Evolutionary conservation across 441 rosid genomes (phyloP).

Genomic region (Metrosideros polymorpha): DNA sequence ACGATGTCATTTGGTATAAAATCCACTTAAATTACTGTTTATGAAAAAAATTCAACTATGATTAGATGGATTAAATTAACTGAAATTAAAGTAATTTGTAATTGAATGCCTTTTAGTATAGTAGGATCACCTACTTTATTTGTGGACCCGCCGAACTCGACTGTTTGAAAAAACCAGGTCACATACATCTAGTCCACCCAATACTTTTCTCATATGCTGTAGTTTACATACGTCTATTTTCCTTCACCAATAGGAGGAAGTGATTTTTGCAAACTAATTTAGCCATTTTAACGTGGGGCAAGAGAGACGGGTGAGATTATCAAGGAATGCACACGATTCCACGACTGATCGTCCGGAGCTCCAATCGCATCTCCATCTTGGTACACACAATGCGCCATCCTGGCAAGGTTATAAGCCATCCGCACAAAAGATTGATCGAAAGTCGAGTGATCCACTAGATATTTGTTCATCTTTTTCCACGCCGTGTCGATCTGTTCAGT

Average conservation of each 20-base stretch:
- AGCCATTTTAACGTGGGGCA: background rate
- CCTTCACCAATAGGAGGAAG: background rate
- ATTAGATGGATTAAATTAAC: background rate
- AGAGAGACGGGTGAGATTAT: slow-evolving; percentile 11
- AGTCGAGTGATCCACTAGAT: background rate
- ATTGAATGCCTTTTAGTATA: background rate
- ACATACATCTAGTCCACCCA: background rate
- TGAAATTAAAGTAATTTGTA: background rate
- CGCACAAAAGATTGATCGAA: slow-evolving; percentile 3
- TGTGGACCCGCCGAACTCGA: no score
- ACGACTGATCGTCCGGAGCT: slow-evolving; percentile 12
- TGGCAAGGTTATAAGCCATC: slow-evolving; percentile 19
- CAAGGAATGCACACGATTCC: slow-evolving; percentile 9
- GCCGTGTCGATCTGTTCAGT: slow-evolving; percentile 6
- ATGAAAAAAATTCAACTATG: background rate
- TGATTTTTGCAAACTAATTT: background rate
- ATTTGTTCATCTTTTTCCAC: slow-evolving; percentile 26
- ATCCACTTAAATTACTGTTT: background rate
- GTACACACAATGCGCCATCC: slow-evolving; percentile 17
- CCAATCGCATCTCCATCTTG: slow-evolving; percentile 27
- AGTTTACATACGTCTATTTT: background rate
- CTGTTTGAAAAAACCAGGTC: background rate
- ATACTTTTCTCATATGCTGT: background rate
- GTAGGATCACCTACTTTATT: background rate
- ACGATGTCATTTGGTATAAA: background rate